Evolutionary conservation across 176 grass and related monocot species (phyloP).

Genomic region (Cenchrus americanus): DNA sequence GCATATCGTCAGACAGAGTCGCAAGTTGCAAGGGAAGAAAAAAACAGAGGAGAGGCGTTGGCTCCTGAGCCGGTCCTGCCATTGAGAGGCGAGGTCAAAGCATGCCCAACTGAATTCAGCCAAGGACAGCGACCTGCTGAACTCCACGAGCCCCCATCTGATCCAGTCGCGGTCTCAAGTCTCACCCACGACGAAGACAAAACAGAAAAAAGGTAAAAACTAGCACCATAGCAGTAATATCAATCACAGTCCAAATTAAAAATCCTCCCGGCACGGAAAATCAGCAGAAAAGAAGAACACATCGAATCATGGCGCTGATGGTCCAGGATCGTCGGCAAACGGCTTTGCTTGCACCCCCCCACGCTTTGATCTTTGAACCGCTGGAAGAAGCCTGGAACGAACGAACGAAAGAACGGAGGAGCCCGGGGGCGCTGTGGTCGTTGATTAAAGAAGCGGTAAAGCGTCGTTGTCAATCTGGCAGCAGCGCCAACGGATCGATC

Average conservation of each 20-base stretch:
- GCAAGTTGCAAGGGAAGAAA: neutral
- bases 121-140: slow-evolving; percentile 13
- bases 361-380: slow-evolving; percentile 38
- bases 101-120: slow-evolving; percentile 20
- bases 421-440: neutral
- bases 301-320: slow-evolving; percentile 11
- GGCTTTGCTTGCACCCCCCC: neutral
- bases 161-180: neutral
- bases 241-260: neutral
- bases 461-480: slow-evolving; percentile 35
- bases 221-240: neutral
- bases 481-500: neutral
- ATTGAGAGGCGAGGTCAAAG: slow-evolving; percentile 26
- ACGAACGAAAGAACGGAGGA: too few species aligned
- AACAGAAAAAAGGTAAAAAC: neutral
- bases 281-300: neutral
- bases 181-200: neutral
- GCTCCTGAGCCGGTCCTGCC: too few species aligned
- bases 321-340: slow-evolving; percentile 13
- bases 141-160: neutral
- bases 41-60: neutral
- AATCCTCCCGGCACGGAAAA: neutral
- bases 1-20: neutral
- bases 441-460: slow-evolving; percentile 32
- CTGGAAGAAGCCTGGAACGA: neutral